A percentile compares a stretch with the other conserved stretches of the same genome.
Conservation (phyloP, 208 protist genomes). For the Trypanosoma melophagium region DNA sequence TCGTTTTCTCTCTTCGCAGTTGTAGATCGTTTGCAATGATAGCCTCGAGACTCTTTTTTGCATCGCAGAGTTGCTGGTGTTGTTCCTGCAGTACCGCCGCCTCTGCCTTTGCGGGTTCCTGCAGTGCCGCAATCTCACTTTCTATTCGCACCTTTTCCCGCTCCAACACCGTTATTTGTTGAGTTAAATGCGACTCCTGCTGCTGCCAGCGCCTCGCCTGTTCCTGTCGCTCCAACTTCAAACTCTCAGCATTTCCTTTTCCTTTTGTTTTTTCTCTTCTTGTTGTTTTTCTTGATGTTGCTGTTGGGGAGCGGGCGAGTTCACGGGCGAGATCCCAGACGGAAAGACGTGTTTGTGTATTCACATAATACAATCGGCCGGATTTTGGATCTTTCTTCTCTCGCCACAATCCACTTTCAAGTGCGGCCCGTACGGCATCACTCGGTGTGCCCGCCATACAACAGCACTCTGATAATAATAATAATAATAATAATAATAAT, state of each 20-base stretch:
- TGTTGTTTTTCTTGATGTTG: neutral
- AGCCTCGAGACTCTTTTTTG: slow-evolving; percentile 42
- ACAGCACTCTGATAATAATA: too few species aligned
- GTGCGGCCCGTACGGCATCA: slow-evolving; percentile 22
- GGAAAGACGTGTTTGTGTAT: slow-evolving; percentile 26
- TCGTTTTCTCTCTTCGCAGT: slow-evolving; percentile 2
- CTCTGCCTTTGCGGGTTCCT: slow-evolving; percentile 31
- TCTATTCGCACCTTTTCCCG: slow-evolving; percentile 33
- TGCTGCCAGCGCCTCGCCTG: slow-evolving; percentile 27
- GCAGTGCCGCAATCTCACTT: slow-evolving; percentile 38
- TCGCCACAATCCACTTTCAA: slow-evolving; percentile 31
- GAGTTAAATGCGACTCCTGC: slow-evolving; percentile 32
- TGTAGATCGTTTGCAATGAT: slow-evolving; percentile 48
- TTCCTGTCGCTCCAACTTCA: neutral
- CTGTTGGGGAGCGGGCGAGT: slow-evolving; percentile 16
- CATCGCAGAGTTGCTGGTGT: slow-evolving; percentile 29
- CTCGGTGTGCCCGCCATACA: too few species aligned
- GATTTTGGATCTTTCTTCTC: slow-evolving; percentile 31
- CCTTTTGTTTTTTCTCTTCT: neutral
- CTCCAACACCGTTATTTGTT: slow-evolving; percentile 31
- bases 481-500: too few species aligned
- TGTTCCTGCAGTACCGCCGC: slow-evolving; percentile 28
- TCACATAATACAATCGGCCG: slow-evolving; percentile 37
- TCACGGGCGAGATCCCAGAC: slow-evolving; percentile 38
- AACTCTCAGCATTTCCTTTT: neutral